Evolutionary conservation across 352 stramenopile species (phyloP).

Genomic region (Phytopythium boreale): DNA sequence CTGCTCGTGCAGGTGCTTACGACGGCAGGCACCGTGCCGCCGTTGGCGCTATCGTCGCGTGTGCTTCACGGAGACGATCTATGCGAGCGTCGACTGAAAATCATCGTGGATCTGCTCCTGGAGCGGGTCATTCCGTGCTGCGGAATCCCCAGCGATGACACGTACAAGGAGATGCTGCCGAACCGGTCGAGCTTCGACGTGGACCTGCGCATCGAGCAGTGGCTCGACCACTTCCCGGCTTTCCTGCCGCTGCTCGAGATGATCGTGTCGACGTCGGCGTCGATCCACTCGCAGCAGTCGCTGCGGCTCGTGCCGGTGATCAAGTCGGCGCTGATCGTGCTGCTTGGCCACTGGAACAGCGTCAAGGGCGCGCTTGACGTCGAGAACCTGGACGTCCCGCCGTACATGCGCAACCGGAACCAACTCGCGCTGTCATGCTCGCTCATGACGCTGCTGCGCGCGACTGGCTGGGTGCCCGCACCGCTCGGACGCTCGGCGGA

Average conservation of each 20-base stretch:
- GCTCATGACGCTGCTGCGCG: constrained; percentile 53
- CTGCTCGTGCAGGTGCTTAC: constrained; percentile 47
- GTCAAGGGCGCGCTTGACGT: constrained; percentile 60
- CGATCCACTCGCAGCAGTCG: constrained; percentile 37
- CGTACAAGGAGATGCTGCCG: constrained; percentile 80
- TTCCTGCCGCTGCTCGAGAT: constrained; percentile 60
- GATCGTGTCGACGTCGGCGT: constrained; percentile 34
- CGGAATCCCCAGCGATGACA: constrained; percentile 68
- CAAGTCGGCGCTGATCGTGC: constrained; percentile 71
- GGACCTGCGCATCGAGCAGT: constrained; percentile 80
- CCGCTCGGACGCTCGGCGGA: constrained; percentile 50
- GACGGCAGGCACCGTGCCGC: constrained; percentile 15
- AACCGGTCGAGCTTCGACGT: constrained; percentile 83
- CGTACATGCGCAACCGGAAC: constrained; percentile 77
- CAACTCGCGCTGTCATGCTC: constrained; percentile 65
- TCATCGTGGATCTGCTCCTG: constrained; percentile 65
- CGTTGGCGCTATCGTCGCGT: constrained; percentile 3
- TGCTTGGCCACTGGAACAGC: constrained; percentile 82
- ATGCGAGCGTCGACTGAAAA: constrained; percentile 49
- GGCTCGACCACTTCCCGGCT: constrained; percentile 76
- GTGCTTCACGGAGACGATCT: constrained; percentile 27
- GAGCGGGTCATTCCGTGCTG: constrained; percentile 76
- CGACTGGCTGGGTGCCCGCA: constrained; percentile 58
- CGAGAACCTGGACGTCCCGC: constrained; percentile 75
- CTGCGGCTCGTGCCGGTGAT: constrained; percentile 66